Evolutionary conservation across 371 early-diverging fungal genomes (phyloP).

Genomic region (Batrachochytrium dendrobatidis): DNA sequence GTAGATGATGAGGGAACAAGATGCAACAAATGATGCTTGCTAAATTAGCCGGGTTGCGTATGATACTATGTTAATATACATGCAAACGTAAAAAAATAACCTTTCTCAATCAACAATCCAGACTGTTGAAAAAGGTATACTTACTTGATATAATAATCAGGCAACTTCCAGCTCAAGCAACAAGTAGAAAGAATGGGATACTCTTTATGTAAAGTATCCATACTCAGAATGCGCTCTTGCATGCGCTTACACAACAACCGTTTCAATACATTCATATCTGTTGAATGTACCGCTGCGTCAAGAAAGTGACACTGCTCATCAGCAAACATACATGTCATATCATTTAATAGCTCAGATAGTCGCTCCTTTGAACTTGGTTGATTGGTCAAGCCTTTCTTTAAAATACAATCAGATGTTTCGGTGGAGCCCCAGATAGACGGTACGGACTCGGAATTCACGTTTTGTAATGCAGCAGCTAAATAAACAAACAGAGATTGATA

Average conservation of each 20-base stretch:
- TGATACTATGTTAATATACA: neutral
- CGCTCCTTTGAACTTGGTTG: neutral
- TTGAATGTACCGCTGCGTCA: neutral
- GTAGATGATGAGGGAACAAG: conserved; percentile 70
- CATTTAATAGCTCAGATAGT: neutral
- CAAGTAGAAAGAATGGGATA: neutral
- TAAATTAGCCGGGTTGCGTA: neutral
- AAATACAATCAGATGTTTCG: too few relatives aligned
- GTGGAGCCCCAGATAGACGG: too few relatives aligned
- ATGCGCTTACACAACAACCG: neutral
- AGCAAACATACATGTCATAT: neutral
- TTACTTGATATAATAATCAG: conserved; percentile 17
- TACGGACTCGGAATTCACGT: too few relatives aligned
- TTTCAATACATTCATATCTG: neutral
- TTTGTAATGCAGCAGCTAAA: too few relatives aligned
- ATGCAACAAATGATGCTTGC: conserved; percentile 36
- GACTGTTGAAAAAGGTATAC: too few relatives aligned
- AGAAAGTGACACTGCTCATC: neutral
- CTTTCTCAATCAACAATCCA: too few relatives aligned
- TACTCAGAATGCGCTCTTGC: neutral
- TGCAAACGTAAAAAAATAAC: neutral
- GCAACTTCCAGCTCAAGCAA: neutral
- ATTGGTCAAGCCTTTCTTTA: too few relatives aligned
- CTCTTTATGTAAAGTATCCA: neutral
- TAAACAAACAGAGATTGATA: neutral